phyloP scores from a whole-genome alignment of 345 rosid genomes.

The Populus simonii region DNA sequence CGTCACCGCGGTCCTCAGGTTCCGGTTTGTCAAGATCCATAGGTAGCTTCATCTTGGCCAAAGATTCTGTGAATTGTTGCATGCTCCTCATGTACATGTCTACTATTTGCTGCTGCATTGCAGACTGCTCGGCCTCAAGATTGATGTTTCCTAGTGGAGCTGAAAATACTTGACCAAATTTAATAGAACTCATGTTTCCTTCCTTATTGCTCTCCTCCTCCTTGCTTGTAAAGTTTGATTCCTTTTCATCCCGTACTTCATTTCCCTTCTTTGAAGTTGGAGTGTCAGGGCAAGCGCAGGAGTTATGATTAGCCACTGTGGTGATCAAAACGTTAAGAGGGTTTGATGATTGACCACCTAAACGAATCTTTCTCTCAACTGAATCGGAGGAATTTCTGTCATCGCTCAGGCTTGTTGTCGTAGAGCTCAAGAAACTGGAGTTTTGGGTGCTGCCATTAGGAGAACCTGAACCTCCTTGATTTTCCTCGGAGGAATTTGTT shows the following conservation, averaged over 20 bases:
- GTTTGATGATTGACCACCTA: slow-evolving; percentile 21
- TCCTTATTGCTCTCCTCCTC: slow-evolving; percentile 26
- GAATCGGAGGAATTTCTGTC: slow-evolving; percentile 68
- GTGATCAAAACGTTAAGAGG: slow-evolving; percentile 24
- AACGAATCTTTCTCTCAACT: slow-evolving; percentile 37
- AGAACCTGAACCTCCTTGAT: slow-evolving; percentile 27
- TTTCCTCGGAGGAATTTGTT: slow-evolving; percentile 41
- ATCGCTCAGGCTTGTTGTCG: slow-evolving; percentile 73
- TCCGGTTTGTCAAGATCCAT: slow-evolving; percentile 62
- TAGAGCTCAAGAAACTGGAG: slow-evolving; percentile 60
- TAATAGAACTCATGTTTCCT: slow-evolving; percentile 13
- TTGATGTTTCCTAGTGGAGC: slow-evolving; percentile 46
- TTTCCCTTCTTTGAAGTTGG: slow-evolving; percentile 50
- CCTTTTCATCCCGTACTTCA: slow-evolving; percentile 28
- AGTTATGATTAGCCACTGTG: slow-evolving; percentile 29
- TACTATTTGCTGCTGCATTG: slow-evolving; percentile 91
- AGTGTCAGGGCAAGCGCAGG: slow-evolving; percentile 44
- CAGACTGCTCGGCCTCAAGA: slow-evolving; percentile 62
- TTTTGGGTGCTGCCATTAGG: slow-evolving; percentile 42
- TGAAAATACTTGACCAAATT: slow-evolving; percentile 35
- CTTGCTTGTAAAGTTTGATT: slow-evolving; percentile 21
- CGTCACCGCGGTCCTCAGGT: slow-evolving; percentile 28
- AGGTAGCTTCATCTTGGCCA: slow-evolving; percentile 90
- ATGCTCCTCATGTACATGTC: slow-evolving; percentile 98
- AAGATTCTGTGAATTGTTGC: slow-evolving; percentile 86